Percentiles rank a stretch among this genome's conserved stretches.
Conservation (phyloP, 371 early-diverging fungal genomes). For the Lichtheimia corymbifera region DNA sequence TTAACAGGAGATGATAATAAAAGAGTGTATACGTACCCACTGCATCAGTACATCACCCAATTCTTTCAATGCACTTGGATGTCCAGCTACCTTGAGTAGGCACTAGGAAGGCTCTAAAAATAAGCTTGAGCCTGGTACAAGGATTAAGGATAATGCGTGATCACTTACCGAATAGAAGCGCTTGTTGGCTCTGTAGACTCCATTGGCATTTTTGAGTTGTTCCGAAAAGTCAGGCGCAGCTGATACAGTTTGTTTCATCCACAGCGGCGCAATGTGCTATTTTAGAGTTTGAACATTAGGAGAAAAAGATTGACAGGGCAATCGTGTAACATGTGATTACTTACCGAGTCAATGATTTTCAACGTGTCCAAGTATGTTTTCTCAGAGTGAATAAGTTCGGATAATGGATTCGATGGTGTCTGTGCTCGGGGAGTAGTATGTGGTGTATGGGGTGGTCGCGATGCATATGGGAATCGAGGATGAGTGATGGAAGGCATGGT, state of each 20-base stretch:
- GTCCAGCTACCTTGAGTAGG: conserved; percentile 16
- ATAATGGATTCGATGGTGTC: conserved; percentile 31
- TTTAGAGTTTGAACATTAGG: background rate
- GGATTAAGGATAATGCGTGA: background rate
- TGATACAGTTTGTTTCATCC: conserved; percentile 48
- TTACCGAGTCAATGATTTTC: conserved; percentile 51
- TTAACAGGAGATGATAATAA: background rate
- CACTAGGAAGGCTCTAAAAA: conserved; percentile 12
- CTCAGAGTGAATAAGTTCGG: conserved; percentile 55
- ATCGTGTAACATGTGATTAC: conserved; percentile 4
- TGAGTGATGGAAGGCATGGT: conserved; percentile 14
- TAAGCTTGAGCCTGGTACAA: background rate
- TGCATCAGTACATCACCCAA: conserved; percentile 47
- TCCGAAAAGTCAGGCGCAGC: conserved; percentile 53
- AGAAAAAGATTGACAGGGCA: background rate
- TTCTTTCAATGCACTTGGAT: conserved; percentile 33
- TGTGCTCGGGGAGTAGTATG: background rate
- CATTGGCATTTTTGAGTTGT: conserved; percentile 38
- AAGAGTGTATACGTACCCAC: conserved; percentile 36
- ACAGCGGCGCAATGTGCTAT: conserved; percentile 54
- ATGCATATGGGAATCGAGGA: conserved; percentile 17
- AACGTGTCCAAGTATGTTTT: conserved; percentile 42
- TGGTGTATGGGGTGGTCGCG: conserved; percentile 13
- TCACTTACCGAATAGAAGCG: conserved; percentile 44
- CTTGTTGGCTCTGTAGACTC: conserved; percentile 46